These are phyloP conservation scores for Microstroma glucosiphilum DNA, from an alignment of 1,284 basidiomycete species.

Conservation along the genomic window DNA sequence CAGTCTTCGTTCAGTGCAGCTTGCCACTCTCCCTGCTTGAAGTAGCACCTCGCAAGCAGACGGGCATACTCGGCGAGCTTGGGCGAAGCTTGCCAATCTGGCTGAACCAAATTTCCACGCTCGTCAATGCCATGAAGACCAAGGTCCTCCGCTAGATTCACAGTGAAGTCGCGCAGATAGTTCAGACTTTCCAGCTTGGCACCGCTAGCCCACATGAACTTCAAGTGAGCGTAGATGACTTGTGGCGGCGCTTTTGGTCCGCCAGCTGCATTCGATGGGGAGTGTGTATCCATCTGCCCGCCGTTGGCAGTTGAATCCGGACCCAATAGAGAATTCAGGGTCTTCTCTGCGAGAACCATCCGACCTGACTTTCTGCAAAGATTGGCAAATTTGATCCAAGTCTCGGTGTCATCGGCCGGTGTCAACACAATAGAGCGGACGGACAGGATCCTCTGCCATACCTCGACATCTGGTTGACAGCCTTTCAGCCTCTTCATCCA, in stretches of 20 bases:
- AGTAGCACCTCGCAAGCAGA: slow-evolving; percentile 90
- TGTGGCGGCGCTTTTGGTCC: slow-evolving; percentile 66
- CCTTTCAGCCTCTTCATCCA: slow-evolving; percentile 68
- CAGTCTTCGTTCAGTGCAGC: slow-evolving; percentile 68
- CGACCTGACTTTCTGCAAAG: slow-evolving; percentile 77
- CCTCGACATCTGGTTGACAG: slow-evolving; percentile 96
- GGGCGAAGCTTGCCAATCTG: slow-evolving; percentile 42
- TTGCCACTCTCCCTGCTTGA: slow-evolving; percentile 96
- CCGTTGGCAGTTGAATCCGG: slow-evolving; percentile 21
- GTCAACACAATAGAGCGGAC: slow-evolving; percentile 88
- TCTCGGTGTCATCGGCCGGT: slow-evolving; percentile 88
- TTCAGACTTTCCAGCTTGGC: slow-evolving; percentile 71
- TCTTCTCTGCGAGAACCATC: slow-evolving; percentile 89
- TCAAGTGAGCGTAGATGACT: slow-evolving; percentile 93
- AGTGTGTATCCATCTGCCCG: slow-evolving; percentile 18
- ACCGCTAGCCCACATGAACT: slow-evolving; percentile 91
- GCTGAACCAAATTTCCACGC: slow-evolving; percentile 31
- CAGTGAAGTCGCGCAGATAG: slow-evolving; percentile 79
- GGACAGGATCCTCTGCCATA: slow-evolving; percentile 96
- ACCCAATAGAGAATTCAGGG: slow-evolving; percentile 63
- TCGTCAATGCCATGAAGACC: slow-evolving; percentile 54
- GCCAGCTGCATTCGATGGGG: slow-evolving; percentile 15
- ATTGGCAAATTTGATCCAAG: slow-evolving; percentile 94
- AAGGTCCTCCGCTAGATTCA: slow-evolving; percentile 66
- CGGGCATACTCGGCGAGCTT: slow-evolving; percentile 68